These are phyloP conservation scores for Aspergillus sp. DNA, from an alignment of 2,329 filamentous ascomycete genomes.

Conservation along the genomic window DNA sequence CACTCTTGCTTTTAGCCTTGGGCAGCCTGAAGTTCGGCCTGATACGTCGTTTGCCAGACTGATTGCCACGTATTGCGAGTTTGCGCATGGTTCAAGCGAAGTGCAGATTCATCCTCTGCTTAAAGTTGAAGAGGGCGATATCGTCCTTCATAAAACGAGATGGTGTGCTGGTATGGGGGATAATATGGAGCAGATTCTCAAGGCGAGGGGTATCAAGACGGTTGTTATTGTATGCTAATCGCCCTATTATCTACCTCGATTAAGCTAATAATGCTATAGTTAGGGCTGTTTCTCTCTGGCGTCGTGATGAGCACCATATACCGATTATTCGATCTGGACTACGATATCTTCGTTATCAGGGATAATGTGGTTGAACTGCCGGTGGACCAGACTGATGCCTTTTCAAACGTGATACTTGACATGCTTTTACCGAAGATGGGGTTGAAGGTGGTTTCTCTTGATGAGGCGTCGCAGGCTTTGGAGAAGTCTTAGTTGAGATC, in stretches of 20 bases:
- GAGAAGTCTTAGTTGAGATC: not conserved
- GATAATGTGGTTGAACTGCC: slow-evolving; percentile 32
- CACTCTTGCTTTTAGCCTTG: slow-evolving; percentile 32
- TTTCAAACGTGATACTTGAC: slow-evolving; percentile 17
- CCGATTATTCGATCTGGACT: slow-evolving; percentile 41
- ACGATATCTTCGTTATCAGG: slow-evolving; percentile 37
- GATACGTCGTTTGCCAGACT: slow-evolving; percentile 31
- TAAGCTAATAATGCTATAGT: slow-evolving; percentile 16
- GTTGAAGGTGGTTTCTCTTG: slow-evolving; percentile 14
- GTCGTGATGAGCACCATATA: slow-evolving; percentile 42
- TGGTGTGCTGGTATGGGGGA: slow-evolving; percentile 41
- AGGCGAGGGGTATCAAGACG: slow-evolving; percentile 36
- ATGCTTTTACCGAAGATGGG: slow-evolving; percentile 24
- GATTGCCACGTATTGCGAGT: slow-evolving; percentile 21
- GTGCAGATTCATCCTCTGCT: slow-evolving; percentile 32
- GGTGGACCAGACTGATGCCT: slow-evolving; percentile 9
- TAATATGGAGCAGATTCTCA: slow-evolving; percentile 37
- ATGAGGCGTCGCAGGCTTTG: slow-evolving; percentile 9
- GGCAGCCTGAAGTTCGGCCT: slow-evolving; percentile 29
- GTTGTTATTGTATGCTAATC: slow-evolving; percentile 29
- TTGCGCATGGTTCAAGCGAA: slow-evolving; percentile 17
- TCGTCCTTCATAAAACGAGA: slow-evolving; percentile 39
- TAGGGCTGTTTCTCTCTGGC: slow-evolving; percentile 37
- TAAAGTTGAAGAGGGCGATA: slow-evolving; percentile 18
- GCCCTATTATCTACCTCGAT: not conserved